phyloP scores from a whole-genome alignment of 2,329 filamentous ascomycete genomes.

The Trichoderma koningiopsis region DNA sequence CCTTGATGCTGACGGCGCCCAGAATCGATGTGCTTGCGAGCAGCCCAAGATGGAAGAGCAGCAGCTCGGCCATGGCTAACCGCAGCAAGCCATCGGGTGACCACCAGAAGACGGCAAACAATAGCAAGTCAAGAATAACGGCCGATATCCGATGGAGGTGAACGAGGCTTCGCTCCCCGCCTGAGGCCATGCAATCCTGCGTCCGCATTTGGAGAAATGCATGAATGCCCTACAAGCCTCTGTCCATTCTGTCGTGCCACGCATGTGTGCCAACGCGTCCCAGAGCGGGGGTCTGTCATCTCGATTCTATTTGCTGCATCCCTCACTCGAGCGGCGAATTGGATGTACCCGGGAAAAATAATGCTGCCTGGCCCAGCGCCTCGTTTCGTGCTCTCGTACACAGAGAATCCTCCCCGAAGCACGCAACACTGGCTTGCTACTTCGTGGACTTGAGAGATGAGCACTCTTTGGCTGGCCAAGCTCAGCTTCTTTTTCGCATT shows the following conservation, averaged over 20 bases:
- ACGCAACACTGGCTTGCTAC: neutral
- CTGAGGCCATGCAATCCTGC: neutral
- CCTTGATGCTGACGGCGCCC: neutral
- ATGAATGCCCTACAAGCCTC: conserved; percentile 1
- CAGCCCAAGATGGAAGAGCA: neutral
- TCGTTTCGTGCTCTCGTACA: neutral
- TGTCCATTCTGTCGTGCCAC: conserved; percentile 17
- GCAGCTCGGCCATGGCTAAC: neutral
- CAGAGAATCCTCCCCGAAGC: neutral
- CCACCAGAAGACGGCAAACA: neutral
- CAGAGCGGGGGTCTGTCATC: conserved; percentile 15
- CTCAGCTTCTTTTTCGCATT: neutral
- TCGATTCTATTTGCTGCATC: conserved; percentile 18
- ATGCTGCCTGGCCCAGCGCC: conserved; percentile 15
- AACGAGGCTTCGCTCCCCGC: neutral
- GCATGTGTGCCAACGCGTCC: conserved; percentile 24
- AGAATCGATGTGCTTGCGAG: neutral
- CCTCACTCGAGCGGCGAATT: neutral
- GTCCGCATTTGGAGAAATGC: neutral
- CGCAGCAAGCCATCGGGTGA: neutral
- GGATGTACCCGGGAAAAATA: neutral
- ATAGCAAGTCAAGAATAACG: neutral
- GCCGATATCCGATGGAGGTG: neutral
- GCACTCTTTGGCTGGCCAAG: neutral
- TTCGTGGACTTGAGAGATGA: neutral